A percentile compares a stretch with the other conserved stretches of the same genome.
Conservation (phyloP, 2,329 filamentous ascomycete genomes). For the Sclerotinia glacialis region DNA sequence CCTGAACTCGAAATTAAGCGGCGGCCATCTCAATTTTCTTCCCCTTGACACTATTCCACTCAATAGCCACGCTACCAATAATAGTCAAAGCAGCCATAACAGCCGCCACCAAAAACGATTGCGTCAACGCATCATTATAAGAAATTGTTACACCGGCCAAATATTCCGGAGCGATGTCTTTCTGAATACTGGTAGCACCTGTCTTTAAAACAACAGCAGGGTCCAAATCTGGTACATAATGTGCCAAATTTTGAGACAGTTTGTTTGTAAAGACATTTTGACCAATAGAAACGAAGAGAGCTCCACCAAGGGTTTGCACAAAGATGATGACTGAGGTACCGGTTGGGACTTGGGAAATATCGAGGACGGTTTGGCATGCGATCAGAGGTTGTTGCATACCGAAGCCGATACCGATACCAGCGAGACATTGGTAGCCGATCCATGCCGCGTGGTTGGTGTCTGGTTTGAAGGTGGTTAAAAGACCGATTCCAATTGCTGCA, state of each 20-base stretch:
- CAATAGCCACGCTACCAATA: constrained; percentile 14
- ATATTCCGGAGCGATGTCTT: constrained; percentile 49
- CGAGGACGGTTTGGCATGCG: constrained; percentile 55
- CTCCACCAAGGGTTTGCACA: constrained; percentile 55
- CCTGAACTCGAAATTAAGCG: constrained; percentile 25
- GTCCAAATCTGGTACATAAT: constrained; percentile 45
- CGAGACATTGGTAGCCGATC: constrained; percentile 57
- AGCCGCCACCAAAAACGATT: constrained; percentile 52
- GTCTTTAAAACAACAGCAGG: constrained; percentile 45
- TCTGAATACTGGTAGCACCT: constrained; percentile 60
- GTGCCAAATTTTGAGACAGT: constrained; percentile 40
- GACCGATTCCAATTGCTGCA: constrained; percentile 43
- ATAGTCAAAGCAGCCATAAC: constrained; percentile 12
- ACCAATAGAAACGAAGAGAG: constrained; percentile 57
- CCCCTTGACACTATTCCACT: constrained; percentile 50
- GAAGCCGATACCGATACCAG: constrained; percentile 54
- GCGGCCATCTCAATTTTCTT: constrained; percentile 39
- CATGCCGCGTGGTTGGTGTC: constrained; percentile 49
- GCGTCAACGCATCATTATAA: constrained; percentile 54
- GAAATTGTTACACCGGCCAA: constrained; percentile 55
- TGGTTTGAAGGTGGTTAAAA: constrained; percentile 53
- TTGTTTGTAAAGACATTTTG: constrained; percentile 47
- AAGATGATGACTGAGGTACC: constrained; percentile 57
- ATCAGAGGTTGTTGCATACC: constrained; percentile 59
- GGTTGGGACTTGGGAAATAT: constrained; percentile 51